Evolutionary conservation across 345 rosid genomes (phyloP).

Genomic region (Populus nigra): DNA sequence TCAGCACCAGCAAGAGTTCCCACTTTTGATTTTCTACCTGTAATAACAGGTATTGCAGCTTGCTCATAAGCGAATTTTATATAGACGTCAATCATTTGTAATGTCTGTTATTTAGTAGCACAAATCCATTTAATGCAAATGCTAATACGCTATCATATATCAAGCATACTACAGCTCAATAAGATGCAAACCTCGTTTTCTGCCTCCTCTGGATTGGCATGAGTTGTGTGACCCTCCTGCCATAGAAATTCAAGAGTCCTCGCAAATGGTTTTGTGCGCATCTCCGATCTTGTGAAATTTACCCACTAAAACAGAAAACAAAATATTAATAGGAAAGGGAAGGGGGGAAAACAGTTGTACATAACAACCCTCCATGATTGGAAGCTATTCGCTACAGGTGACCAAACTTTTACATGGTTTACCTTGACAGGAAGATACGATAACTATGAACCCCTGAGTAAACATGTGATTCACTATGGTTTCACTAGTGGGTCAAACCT

Average conservation of each 20-base stretch:
- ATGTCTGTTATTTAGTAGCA: constrained; percentile 57
- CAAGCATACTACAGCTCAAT: constrained; percentile 11
- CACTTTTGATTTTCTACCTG: constrained; percentile 80
- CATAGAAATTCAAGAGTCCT: constrained; percentile 96
- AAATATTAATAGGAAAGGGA: background rate
- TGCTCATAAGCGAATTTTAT: constrained; percentile 89
- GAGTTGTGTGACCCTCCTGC: constrained; percentile 99
- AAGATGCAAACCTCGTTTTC: constrained; percentile 69
- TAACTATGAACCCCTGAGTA: constrained; percentile 95
- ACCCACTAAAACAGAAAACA: constrained; percentile 58
- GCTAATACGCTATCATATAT: background rate
- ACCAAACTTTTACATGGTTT: constrained; percentile 58
- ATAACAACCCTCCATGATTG: background rate
- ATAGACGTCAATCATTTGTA: constrained; percentile 84
- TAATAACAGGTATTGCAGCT: constrained; percentile 90
- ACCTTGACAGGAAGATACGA: constrained; percentile 91
- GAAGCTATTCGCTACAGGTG: background rate
- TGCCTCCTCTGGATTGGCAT: constrained; percentile 83
- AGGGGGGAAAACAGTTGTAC: background rate
- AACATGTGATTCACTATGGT: constrained; percentile 96
- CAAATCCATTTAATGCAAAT: constrained; percentile 22
- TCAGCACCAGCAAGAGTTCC: constrained; percentile 96
- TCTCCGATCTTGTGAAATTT: constrained; percentile 95
- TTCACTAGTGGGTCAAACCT: constrained; percentile 97
- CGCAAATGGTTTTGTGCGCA: constrained; percentile 88